These are phyloP conservation scores for Diplodia scrobiculata DNA, from an alignment of 2,329 filamentous ascomycete species.

Conservation along the genomic window DNA sequence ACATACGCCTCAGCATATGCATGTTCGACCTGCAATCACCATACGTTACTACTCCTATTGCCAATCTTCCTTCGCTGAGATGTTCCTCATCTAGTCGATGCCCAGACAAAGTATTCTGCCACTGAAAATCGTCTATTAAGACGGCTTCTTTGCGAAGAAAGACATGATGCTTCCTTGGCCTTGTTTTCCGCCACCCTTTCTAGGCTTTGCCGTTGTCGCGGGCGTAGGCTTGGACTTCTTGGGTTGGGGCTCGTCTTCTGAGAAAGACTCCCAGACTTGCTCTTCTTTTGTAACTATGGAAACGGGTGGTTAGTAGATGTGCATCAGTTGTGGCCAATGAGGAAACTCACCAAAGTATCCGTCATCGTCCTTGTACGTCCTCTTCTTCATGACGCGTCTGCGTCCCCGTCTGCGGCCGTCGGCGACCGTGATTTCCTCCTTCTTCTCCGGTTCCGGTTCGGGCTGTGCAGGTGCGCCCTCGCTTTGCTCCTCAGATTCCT, in stretches of 20 bases:
- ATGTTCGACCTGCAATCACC: neutral
- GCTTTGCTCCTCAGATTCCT: slow-evolving; percentile 34
- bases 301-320: slow-evolving; percentile 43
- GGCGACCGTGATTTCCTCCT: slow-evolving; percentile 52
- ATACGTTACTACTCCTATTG: neutral
- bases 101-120: neutral
- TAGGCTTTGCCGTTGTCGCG: slow-evolving; percentile 55
- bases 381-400: slow-evolving; percentile 83
- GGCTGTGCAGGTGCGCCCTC: slow-evolving; percentile 28
- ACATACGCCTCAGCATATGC: neutral
- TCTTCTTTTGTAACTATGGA: slow-evolving; percentile 75
- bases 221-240: slow-evolving; percentile 56
- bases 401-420: slow-evolving; percentile 73
- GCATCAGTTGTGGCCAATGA: slow-evolving; percentile 56
- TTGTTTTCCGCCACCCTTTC: slow-evolving; percentile 46
- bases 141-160: slow-evolving; percentile 74
- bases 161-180: slow-evolving; percentile 85
- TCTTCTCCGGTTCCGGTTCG: slow-evolving; percentile 34
- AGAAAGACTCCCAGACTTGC: slow-evolving; percentile 85
- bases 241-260: slow-evolving; percentile 74
- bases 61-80: neutral
- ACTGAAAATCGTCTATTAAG: neutral
- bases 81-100: neutral
- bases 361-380: slow-evolving; percentile 81
- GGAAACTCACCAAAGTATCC: slow-evolving; percentile 64